Base-by-base conservation (phyloP, 495 filamentous ascomycete genomes). In the Penicillium antarcticum region DNA sequence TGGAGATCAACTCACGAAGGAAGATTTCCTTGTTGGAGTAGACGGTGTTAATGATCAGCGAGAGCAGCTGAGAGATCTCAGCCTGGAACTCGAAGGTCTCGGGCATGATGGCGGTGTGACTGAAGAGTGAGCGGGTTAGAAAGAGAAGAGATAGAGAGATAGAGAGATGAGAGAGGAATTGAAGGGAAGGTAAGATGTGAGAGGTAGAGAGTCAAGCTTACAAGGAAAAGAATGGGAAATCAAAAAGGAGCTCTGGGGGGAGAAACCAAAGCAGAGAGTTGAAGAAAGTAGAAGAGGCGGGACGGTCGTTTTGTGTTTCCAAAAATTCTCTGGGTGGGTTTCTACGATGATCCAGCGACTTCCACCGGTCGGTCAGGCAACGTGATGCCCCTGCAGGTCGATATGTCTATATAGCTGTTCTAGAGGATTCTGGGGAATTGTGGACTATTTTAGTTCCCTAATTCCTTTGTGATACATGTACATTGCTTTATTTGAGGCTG, bases 11-110 rank as follows among this genome's bases (percentile, higher is more conserved):
- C 74, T 98, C 94, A 84, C 94, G 81, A 61, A 98, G 78, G 86
- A 97, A 98, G 75, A 98, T 98, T 79, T 97, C 94, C 85, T 98
- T 98, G 84, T 98, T 98, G 57, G 92, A 96, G 85, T 98, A 98
- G 79, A 98, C 94, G 53, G 94, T 97, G 87, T 98, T 98, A 81
- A 98, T 97, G 77, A 98, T 97, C 67, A 98, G 86, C 55, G 87
- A 91, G 68, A 98, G 88, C 46, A 98, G 89, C 90, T 98, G 94
- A 86, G 91, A 96, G 74, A 97, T 97, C 87, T 97, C 92, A 87
- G 92, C 92, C 85, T 98, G 94, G 81, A 98, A 98, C 86, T 97
- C 91, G 80, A 97, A 97, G 52, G 89, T 95, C 80, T 96, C 88
- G 56, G 91, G 73, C 91, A 95, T 94, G 69, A 70, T 89, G 77